phyloP scores from a whole-genome alignment of 495 filamentous ascomycete genomes.

The Aspergillus sclerotioniger region DNA sequence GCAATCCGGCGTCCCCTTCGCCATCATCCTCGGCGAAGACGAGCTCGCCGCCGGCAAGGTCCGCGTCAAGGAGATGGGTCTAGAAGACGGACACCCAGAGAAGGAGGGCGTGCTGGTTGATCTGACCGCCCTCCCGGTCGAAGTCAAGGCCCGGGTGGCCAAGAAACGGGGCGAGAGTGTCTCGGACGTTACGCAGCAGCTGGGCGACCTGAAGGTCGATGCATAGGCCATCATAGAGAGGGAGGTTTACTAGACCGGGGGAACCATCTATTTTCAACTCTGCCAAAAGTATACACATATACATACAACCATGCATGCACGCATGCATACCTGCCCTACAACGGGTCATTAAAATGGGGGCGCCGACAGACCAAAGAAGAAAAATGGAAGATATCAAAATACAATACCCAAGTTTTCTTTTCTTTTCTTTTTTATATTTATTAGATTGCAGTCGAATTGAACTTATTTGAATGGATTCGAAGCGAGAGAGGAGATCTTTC shows the following conservation, averaged over 20 bases:
- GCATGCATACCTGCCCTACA: background rate
- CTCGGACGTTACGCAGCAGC: background rate
- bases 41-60: constrained; percentile 72
- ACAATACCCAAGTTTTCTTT: constrained; percentile 6
- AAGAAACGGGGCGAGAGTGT: background rate
- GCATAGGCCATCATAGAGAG: background rate
- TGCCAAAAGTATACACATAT: background rate
- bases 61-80: constrained; percentile 81
- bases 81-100: constrained; percentile 75
- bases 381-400: background rate
- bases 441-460: constrained; percentile 15
- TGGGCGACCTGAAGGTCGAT: constrained; percentile 43
- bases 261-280: background rate
- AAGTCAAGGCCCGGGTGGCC: constrained; percentile 7
- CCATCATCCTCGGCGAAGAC: constrained; percentile 76
- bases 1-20: constrained; percentile 66
- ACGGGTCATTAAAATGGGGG: too few relatives aligned
- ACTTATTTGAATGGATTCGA: too few relatives aligned
- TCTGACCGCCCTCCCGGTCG: constrained; percentile 12
- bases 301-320: background rate
- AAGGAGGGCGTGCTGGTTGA: constrained; percentile 79
- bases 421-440: too few relatives aligned
- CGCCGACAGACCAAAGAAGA: background rate
- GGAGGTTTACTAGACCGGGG: background rate
- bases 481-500: too few relatives aligned